A percentile compares a stretch with the other conserved stretches of the same genome.
phyloP scores from a whole-genome alignment of 805 yeast genomes.

The Monosporozyma unispora region DNA sequence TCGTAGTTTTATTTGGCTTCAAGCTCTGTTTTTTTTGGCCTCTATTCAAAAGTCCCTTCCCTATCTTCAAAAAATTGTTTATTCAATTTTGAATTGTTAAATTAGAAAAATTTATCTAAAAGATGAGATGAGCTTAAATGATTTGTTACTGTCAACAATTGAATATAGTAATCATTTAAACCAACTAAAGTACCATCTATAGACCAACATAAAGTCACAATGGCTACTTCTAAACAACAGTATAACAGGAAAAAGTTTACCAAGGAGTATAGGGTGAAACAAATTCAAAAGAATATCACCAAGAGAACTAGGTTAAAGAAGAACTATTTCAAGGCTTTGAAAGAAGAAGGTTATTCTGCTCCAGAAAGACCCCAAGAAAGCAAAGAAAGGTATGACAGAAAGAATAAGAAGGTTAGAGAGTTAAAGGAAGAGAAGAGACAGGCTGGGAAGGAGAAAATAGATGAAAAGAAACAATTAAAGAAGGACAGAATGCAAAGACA shows the following conservation, averaged over 20 bases:
- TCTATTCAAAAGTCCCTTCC: background rate
- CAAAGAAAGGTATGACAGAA: slow-evolving; percentile 1
- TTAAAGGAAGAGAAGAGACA: slow-evolving; percentile 16
- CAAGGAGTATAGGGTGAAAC: slow-evolving; percentile 38
- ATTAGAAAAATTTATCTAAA: background rate
- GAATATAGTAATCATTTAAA: background rate
- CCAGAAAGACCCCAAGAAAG: slow-evolving; percentile 33
- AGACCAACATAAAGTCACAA: background rate
- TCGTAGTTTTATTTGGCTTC: background rate
- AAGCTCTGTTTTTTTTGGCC: background rate
- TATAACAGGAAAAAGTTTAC: slow-evolving; percentile 31
- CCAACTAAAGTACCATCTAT: background rate
- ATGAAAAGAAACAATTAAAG: slow-evolving; percentile 30
- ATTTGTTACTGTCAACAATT: background rate
- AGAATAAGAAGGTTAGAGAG: slow-evolving; percentile 13
- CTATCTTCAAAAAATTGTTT: background rate
- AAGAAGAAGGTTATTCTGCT: slow-evolving; percentile 54
- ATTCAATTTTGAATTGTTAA: background rate
- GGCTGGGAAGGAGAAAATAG: slow-evolving; percentile 23
- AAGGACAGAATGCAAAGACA: slow-evolving; percentile 30
- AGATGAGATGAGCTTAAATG: background rate
- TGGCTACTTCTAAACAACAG: slow-evolving; percentile 22
- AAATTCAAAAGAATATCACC: slow-evolving; percentile 65
- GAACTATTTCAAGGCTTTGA: slow-evolving; percentile 69
- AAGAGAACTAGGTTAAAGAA: slow-evolving; percentile 77